A percentile compares a stretch with the other conserved stretches of the same genome.
phyloP scores from a whole-genome alignment of 257 asterid genomes.

The Ehretia macrophylla region DNA sequence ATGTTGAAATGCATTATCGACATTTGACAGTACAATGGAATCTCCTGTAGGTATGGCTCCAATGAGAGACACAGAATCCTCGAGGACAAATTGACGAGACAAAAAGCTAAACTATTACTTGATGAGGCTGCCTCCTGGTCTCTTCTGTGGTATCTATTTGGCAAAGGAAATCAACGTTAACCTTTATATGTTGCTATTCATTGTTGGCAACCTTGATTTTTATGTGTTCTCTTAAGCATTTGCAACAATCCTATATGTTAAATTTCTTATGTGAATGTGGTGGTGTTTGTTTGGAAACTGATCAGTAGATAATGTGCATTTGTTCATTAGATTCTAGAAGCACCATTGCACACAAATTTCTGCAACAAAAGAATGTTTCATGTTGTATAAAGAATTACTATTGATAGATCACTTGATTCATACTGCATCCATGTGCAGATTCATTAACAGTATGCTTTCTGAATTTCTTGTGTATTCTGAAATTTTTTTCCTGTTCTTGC shows the following conservation, averaged over 20 bases:
- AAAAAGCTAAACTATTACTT: constrained; percentile 74
- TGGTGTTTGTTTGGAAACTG: background rate
- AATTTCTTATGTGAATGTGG: too few species aligned
- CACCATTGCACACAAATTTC: background rate
- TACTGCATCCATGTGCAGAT: constrained; percentile 9
- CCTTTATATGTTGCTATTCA: constrained; percentile 12
- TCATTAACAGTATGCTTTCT: background rate
- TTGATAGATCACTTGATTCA: constrained; percentile 3
- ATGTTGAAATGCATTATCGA: constrained; percentile 5
- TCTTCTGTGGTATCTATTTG: constrained; percentile 89
- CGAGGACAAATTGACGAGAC: constrained; percentile 93
- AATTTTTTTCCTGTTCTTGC: constrained; percentile 30
- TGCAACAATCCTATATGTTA: too few species aligned
- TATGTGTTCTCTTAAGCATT: too few species aligned
- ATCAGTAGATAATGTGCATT: constrained; percentile 1
- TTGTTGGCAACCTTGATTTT: background rate
- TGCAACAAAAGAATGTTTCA: background rate
- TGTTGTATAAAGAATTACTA: background rate
- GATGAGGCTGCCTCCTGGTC: constrained; percentile 99
- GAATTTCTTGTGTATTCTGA: constrained; percentile 19
- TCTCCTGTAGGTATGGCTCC: constrained; percentile 71
- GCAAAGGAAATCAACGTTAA: constrained; percentile 60
- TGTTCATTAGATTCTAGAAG: background rate
- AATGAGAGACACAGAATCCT: constrained; percentile 70
- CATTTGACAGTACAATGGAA: constrained; percentile 10